A percentile compares a stretch with the other conserved stretches of the same genome.
Evolutionary conservation across 2,329 filamentous ascomycete species (phyloP).

Genomic region (Lachnum nothofagi): DNA sequence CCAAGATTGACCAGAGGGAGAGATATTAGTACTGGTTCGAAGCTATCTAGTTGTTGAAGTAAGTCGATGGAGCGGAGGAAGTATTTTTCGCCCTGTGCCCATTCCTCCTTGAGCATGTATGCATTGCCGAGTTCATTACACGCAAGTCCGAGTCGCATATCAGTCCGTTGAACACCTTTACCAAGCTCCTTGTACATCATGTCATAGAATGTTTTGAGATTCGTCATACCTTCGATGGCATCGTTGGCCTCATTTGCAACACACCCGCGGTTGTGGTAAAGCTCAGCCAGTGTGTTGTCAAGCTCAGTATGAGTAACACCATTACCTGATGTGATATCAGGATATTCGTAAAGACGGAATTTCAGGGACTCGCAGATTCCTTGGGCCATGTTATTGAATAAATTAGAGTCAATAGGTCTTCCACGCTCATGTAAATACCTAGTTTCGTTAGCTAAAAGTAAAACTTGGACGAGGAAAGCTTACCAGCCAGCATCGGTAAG

Average conservation of each 20-base stretch:
- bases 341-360: not conserved
- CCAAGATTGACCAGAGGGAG: slow-evolving; percentile 12
- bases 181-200: slow-evolving; percentile 7
- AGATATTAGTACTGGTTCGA: slow-evolving; percentile 6
- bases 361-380: slow-evolving; percentile 1
- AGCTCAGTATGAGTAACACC: not conserved
- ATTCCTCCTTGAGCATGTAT: slow-evolving; percentile 2
- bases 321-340: not conserved
- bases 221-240: not conserved
- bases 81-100: slow-evolving; percentile 2
- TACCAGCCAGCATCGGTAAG: not conserved
- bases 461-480: too few relatives aligned
- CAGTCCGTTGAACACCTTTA: not conserved
- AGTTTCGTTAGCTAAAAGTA: not conserved
- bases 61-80: slow-evolving; percentile 9
- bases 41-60: slow-evolving; percentile 4
- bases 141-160: slow-evolving; percentile 11
- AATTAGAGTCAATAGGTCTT: not conserved
- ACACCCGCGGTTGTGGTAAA: not conserved
- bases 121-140: slow-evolving; percentile 8
- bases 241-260: not conserved
- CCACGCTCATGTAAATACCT: slow-evolving; percentile 2
- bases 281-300: not conserved
- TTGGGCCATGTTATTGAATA: not conserved
- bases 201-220: not conserved